Evolutionary conservation across 768 basidiomycete species (phyloP).

Genomic region (Tricholoma sp.): DNA sequence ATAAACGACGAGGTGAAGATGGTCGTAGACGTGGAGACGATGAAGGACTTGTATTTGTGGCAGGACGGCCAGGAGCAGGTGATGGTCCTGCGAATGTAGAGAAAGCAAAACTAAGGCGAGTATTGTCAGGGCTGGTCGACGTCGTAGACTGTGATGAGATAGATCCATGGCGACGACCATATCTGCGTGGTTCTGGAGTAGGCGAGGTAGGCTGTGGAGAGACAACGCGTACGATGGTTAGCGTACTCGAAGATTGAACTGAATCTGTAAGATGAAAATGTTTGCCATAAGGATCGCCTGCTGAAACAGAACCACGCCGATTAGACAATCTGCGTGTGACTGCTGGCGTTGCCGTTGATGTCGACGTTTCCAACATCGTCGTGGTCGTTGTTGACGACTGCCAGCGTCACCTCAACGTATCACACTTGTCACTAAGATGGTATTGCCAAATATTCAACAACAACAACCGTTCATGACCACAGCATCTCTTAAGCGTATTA

Average conservation of each 20-base stretch:
- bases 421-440: neutral
- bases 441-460: neutral
- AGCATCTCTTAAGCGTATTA: neutral
- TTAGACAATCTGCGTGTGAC: conserved; percentile 30
- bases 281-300: conserved; percentile 62
- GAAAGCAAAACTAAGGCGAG: conserved; percentile 50
- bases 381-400: neutral
- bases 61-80: too few relatives aligned
- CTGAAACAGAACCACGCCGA: conserved; percentile 65
- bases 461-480: neutral
- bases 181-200: conserved; percentile 10
- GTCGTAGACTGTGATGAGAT: too few relatives aligned
- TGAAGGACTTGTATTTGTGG: conserved; percentile 22
- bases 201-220: conserved; percentile 19
- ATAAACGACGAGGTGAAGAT: conserved; percentile 37
- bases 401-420: neutral
- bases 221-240: conserved; percentile 72
- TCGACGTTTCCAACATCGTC: neutral
- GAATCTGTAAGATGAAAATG: conserved; percentile 42
- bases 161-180: too few relatives aligned
- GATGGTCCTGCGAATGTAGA: conserved; percentile 41
- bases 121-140: too few relatives aligned
- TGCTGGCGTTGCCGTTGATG: neutral
- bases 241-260: conserved; percentile 51
- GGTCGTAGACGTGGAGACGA: conserved; percentile 46